Base-by-base conservation (phyloP, 306 rosid genomes). In the Chamaecrista fasciculata region DNA sequence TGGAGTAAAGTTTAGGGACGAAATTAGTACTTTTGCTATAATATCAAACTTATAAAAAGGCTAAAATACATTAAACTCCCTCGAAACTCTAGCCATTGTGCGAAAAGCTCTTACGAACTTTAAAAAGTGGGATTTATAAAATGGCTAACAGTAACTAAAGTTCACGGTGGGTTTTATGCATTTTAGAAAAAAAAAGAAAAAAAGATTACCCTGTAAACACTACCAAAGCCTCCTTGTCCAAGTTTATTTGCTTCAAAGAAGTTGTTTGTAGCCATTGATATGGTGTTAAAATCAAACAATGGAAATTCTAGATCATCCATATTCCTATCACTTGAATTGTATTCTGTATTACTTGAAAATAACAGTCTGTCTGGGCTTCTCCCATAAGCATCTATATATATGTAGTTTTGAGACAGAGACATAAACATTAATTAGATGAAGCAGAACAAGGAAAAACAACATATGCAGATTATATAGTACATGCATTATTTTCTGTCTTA, bases 311-410 rank as follows among this genome's bases (percentile, higher is more conserved):
- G 67, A 19, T 56, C 62, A 56, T 56, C 40, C 62, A 56, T 56
- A 12, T 28, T 56, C 40, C 25, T n/a, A 70, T 56, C 72, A 4
- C 79, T 62, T 8, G 80, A 77, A 2, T n/a, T n/a, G n/a, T 63
- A 53, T 12, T 82, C 83, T 19, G 48, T 61, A 57, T 58, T 71
- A 33, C 40, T 68, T 58, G 84, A 76, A 64, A 42, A 37, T 11
- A 79, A 74, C 55, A 68, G 74, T 3, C 50, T 50, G 47, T 75
- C 84, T 52, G 62, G 81, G 66, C 84, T 83, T 76, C 66, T 75
- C 42, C 73, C 86, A 1, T 7, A 63, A 2, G 42, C 57, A 78
- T 76, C 86, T 82, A 66, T 24, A n/a, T n/a, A n/a, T n/a, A n/a
- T n/a, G n/a, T n/a, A n/a, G n/a, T n/a, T n/a, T 44, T 71, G 46